Percentiles rank a stretch among this genome's conserved stretches.
phyloP scores from a whole-genome alignment of 2,329 filamentous ascomycete species.

The Scolecobasidium constrictum region DNA sequence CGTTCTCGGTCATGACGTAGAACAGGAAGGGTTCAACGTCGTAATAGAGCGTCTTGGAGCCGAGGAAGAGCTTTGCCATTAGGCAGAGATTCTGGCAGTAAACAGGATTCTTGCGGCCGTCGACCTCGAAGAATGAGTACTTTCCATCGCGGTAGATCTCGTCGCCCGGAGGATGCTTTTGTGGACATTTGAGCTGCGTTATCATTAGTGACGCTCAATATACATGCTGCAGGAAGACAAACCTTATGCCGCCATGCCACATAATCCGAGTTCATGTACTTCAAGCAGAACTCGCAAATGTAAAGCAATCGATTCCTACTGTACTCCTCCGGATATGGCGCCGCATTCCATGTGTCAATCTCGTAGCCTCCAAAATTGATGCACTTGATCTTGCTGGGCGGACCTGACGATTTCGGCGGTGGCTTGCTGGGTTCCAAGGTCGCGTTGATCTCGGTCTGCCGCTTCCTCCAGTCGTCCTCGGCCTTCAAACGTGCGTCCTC shows the following conservation, averaged over 20 bases:
- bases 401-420: slow-evolving; percentile 66
- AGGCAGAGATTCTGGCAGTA: slow-evolving; percentile 98
- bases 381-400: slow-evolving; percentile 93
- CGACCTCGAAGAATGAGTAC: slow-evolving; percentile 93
- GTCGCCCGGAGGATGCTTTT: slow-evolving; percentile 92
- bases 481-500: slow-evolving; percentile 83
- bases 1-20: slow-evolving; percentile 92
- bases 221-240: slow-evolving; percentile 10
- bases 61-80: slow-evolving; percentile 92
- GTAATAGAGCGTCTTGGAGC: slow-evolving; percentile 96
- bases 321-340: slow-evolving; percentile 96
- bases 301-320: slow-evolving; percentile 94
- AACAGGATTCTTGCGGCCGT: slow-evolving; percentile 93
- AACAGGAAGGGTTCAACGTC: slow-evolving; percentile 96
- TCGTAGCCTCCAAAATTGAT: slow-evolving; percentile 97
- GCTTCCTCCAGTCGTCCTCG: slow-evolving; percentile 80
- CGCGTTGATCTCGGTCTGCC: slow-evolving; percentile 52
- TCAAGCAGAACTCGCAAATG: slow-evolving; percentile 97
- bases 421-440: slow-evolving; percentile 53
- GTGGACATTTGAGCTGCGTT: slow-evolving; percentile 64
- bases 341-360: slow-evolving; percentile 98
- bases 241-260: slow-evolving; percentile 93
- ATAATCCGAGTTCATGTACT: slow-evolving; percentile 99
- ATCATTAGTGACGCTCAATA: slow-evolving; percentile 15
- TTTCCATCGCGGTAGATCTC: slow-evolving; percentile 92